Percentiles rank a stretch among this genome's conserved stretches.
Conservation (phyloP, 2,329 filamentous ascomycete species). For the Drechslera avenae region DNA sequence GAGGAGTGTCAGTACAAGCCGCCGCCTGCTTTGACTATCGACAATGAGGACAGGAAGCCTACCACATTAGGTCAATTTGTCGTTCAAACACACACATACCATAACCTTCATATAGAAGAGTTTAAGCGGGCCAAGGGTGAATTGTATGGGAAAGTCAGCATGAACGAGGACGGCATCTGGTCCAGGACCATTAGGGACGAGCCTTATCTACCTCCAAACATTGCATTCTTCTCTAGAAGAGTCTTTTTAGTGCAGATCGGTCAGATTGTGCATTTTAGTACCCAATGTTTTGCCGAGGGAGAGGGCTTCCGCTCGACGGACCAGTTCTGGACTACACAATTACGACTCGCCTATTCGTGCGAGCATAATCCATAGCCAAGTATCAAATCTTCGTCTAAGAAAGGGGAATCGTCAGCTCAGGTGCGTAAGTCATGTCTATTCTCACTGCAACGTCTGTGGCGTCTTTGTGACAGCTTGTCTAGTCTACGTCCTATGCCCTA, state of each 20-base stretch:
- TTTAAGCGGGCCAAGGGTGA: background rate
- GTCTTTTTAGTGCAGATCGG: background rate
- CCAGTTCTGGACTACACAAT: background rate
- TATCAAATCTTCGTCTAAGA: too few relatives aligned
- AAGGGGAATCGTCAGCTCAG: too few relatives aligned
- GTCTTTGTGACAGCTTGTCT: too few relatives aligned
- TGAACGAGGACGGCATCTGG: too few relatives aligned
- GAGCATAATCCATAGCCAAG: too few relatives aligned
- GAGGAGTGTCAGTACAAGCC: conserved; percentile 6
- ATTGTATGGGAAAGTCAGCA: too few relatives aligned
- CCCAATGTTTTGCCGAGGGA: background rate
- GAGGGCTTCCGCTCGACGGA: background rate
- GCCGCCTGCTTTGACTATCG: conserved; percentile 7
- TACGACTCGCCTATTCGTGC: background rate
- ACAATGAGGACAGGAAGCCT: conserved; percentile 6
- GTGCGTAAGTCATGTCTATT: too few relatives aligned
- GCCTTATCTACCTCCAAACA: background rate
- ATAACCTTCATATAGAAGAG: background rate
- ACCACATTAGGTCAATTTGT: conserved; percentile 16
- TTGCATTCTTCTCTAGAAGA: background rate
- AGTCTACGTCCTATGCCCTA: too few relatives aligned
- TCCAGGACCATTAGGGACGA: background rate
- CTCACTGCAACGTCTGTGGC: too few relatives aligned
- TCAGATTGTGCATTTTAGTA: background rate
- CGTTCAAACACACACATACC: conserved; percentile 3